Base-by-base conservation (phyloP, 805 yeast genomes). In the Candida glaebosa region DNA sequence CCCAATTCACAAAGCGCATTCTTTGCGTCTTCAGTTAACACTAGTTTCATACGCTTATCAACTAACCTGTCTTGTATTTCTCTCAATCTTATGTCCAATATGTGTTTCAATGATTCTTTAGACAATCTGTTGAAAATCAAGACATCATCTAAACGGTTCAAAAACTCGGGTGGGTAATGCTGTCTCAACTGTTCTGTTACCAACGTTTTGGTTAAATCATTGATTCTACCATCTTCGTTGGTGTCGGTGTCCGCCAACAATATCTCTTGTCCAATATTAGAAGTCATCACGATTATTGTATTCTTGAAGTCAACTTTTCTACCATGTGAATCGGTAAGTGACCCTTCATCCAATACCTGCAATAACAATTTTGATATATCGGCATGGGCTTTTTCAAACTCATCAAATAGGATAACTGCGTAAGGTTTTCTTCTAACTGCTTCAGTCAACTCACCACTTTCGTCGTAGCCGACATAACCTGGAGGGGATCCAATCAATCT, bases 401-500 rank as follows among this genome's bases (percentile, higher is more conserved):
- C 99, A 63, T 91, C 99, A 60, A 91, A 93, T 43, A 91, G 67
- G 2, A 91, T 84, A 19, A 91, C 96, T 1, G 97, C 76, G 52
- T 91, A 91, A 6, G 99, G 99, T 56, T 89, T 90, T 54, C 98
- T 78, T 58, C 96, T 78, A 7, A 93, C 95, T 4, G 96, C 96
- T 63, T 93, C 98, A 1, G 99, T 93, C 48, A 93, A 72, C 63
- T 93, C 98, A 39, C 99, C 99, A 58, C 89, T 86, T 53, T 86
- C 93, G 57, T 91, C 99, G 65, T 89, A 90, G 40, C 96, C 93
- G 17, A 91, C 96, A 60, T 91, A 91, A 5, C 98, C 97, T 22
- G 99, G 99, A 4, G 99, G 99, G 1, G 98, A 93, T 39, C 99
- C 99, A 52, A 91, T 89, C 48, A 91, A 75, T 48, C 97, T 78